Evolutionary conservation across 202 grass and related monocot species (phyloP), one percentile per base, ranked within the genome.

Genomic region (Carex sylvatica): DNA sequence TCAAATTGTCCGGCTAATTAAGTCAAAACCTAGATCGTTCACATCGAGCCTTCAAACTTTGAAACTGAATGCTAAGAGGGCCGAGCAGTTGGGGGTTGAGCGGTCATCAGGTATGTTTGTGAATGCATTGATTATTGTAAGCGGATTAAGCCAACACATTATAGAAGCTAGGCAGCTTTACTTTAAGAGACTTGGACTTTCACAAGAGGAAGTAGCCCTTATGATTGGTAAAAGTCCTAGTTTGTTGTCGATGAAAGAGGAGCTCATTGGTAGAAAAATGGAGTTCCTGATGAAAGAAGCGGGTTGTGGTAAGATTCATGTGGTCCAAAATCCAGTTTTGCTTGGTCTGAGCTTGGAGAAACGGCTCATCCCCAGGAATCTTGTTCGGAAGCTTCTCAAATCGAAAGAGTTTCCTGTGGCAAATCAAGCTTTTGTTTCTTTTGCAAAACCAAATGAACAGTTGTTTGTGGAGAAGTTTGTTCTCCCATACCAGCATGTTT

Each of bases 331-430:
- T 60, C 56, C n/a, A 2, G n/a, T 20, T 59, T 59, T 59, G 56
- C 56, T 59, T 18, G 8, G 1, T 6, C 7, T 2, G 0, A 59
- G 56, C 19, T 60, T 60, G n/a, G 56, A 60, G 56, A 60, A 60
- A 0, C 56, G n/a, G 6, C 18, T 60, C 1, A 60, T 22, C 0
- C 56, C 56, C 18, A n/a, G 56, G 19, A 22, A 9, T 3, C 5
- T 60, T 22, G 56, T 60, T 0, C 18, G 6, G 2, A 84, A 86
- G 80, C 76, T 82, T 11, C 79, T 94, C 78, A 89, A 89, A 68
- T 38, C 73, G n/a, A 91, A 26, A 60, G 73, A 77, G 0, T 47
- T 91, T 53, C 56, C 80, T 14, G 71, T 22, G 35, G 52, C 5
- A 22, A 44, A 44, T 44, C 7, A 44, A 44, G 8, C 42, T 44